These are phyloP conservation scores for Zea mays DNA, from an alignment of 176 grass and related monocot species.

Conservation along the genomic window DNA sequence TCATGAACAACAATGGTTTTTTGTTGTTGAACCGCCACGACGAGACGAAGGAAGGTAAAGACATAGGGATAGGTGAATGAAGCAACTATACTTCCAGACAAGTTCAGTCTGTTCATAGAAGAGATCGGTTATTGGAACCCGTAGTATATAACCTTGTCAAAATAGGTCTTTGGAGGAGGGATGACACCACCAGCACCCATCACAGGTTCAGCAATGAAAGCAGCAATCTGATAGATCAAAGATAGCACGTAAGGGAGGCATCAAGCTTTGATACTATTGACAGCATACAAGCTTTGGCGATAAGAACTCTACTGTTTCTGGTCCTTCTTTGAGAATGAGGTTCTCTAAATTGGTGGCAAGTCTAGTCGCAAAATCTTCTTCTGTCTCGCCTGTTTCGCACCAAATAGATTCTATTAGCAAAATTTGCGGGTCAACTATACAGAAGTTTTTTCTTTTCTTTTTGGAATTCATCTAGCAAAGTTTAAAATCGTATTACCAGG, in stretches of 20 bases:
- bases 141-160: slow-evolving; percentile 74
- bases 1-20: background rate
- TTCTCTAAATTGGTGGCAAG: slow-evolving; percentile 93
- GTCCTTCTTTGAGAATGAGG: slow-evolving; percentile 97
- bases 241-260: slow-evolving; percentile 17
- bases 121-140: slow-evolving; percentile 14
- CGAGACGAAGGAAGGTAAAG: background rate
- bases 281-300: slow-evolving; percentile 27
- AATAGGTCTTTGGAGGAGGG: slow-evolving; percentile 90
- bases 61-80: background rate
- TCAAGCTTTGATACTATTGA: slow-evolving; percentile 9
- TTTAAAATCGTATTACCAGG: slow-evolving; percentile 57
- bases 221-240: slow-evolving; percentile 65
- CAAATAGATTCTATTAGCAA: slow-evolving; percentile 22
- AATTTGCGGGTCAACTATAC: background rate
- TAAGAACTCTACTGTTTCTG: slow-evolving; percentile 71
- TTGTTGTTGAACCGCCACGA: background rate
- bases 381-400: slow-evolving; percentile 65
- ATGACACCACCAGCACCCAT: slow-evolving; percentile 99
- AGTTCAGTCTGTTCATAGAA: slow-evolving; percentile 13
- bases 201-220: slow-evolving; percentile 93
- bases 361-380: slow-evolving; percentile 88
- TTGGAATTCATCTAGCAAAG: background rate
- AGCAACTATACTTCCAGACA: background rate
- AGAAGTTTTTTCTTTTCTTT: background rate